These are phyloP conservation scores for Starmerella vitae DNA, from an alignment of 805 yeast genomes.

Conservation along the genomic window DNA sequence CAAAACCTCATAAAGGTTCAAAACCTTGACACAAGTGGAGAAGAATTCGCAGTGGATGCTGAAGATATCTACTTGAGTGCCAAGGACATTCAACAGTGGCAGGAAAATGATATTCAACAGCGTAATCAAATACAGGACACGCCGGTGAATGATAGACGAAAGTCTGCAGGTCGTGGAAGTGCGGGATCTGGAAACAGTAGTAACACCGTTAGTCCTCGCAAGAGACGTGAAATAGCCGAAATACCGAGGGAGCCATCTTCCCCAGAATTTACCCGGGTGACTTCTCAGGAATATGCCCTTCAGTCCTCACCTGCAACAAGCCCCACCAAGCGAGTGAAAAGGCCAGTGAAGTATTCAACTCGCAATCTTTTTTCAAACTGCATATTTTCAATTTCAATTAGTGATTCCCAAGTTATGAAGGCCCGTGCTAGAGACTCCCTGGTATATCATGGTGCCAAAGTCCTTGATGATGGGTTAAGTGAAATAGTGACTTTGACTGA, in stretches of 20 bases:
- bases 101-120: background rate
- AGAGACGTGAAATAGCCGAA: background rate
- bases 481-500: conserved; percentile 2
- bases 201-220: background rate
- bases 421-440: background rate
- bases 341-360: background rate
- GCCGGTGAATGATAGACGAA: background rate
- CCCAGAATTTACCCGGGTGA: background rate
- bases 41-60: conserved; percentile 2
- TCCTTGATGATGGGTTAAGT: conserved; percentile 7
- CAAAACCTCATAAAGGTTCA: background rate
- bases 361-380: conserved; percentile 1
- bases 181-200: background rate
- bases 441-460: conserved; percentile 6
- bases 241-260: background rate
- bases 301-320: background rate
- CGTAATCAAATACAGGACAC: background rate
- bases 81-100: conserved; percentile 4
- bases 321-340: background rate
- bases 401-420: background rate
- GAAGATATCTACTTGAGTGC: conserved; percentile 8
- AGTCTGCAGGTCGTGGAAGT: background rate
- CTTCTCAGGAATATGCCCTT: background rate
- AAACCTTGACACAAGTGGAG: background rate
- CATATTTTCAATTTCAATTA: conserved; percentile 6